Evolutionary conservation across 2,329 filamentous ascomycete genomes (phyloP).

Genomic region (Parastagonospora avenae): DNA sequence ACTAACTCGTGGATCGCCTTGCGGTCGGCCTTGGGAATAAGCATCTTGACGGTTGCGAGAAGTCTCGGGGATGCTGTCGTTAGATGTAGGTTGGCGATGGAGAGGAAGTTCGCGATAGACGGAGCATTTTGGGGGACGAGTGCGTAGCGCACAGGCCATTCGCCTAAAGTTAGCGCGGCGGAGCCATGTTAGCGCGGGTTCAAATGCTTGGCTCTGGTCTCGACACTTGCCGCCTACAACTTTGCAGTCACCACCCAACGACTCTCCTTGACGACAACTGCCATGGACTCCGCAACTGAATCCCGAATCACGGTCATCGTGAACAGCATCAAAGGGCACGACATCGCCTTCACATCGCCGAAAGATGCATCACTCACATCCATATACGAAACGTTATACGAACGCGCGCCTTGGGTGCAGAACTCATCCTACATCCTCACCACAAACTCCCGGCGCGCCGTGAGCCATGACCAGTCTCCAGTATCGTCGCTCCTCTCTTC

Average conservation of each 20-base stretch:
- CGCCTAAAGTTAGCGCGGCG: not conserved
- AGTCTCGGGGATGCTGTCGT: conserved; percentile 30
- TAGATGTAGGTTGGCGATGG: conserved; percentile 22
- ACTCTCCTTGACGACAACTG: not conserved
- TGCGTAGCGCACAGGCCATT: conserved; percentile 2
- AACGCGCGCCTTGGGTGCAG: conserved; percentile 62
- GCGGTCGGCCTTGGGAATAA: conserved; percentile 99
- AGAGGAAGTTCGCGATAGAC: conserved; percentile 15
- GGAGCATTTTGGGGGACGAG: conserved; percentile 18
- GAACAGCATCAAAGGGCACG: conserved; percentile 81
- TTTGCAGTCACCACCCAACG: not conserved
- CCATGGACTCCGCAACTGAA: conserved; percentile 31
- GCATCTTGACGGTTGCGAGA: conserved; percentile 60
- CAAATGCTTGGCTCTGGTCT: too few species aligned
- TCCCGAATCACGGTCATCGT: conserved; percentile 66
- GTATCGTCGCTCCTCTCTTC: conserved; percentile 67
- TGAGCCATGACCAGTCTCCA: conserved; percentile 60
- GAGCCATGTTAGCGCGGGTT: not conserved
- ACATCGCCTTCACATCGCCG: conserved; percentile 79
- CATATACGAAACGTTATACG: conserved; percentile 66
- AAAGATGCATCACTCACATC: conserved; percentile 69
- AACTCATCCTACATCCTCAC: conserved; percentile 74
- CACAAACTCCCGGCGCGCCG: conserved; percentile 76
- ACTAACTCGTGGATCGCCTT: conserved; percentile 99
- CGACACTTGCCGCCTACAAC: not conserved